Conservation (phyloP, 2,329 filamentous ascomycete species). For the Stagonosporopsis cucurbitacearum region DNA sequence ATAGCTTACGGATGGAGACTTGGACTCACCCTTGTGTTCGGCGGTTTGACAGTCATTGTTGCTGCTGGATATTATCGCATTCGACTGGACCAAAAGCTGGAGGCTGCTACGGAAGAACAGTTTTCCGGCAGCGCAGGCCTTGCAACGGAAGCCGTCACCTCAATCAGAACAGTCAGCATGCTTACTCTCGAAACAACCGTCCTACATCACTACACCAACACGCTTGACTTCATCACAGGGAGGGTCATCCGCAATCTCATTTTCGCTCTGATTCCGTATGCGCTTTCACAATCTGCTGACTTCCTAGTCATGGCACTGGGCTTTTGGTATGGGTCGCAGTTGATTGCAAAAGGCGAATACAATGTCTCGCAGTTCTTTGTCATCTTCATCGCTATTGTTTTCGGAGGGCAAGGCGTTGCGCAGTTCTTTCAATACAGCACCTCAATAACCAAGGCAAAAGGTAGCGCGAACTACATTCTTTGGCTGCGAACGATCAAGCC, state of each 20-base stretch:
- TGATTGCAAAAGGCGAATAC: conserved; percentile 7
- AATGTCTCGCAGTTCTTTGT: conserved; percentile 8
- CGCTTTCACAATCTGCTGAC: conserved; percentile 6
- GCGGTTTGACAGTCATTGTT: conserved; percentile 76
- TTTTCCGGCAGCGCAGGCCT: conserved; percentile 11
- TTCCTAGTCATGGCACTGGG: conserved; percentile 13
- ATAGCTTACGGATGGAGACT: conserved; percentile 69
- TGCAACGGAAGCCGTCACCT: conserved; percentile 11
- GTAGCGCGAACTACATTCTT: conserved; percentile 8
- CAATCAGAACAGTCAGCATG: conserved; percentile 17
- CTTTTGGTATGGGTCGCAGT: conserved; percentile 14
- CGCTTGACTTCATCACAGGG: neutral
- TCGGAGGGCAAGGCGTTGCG: conserved; percentile 14
- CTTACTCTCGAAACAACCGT: conserved; percentile 8
- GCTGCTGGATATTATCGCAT: conserved; percentile 74
- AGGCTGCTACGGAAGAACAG: conserved; percentile 8
- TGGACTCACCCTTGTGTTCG: conserved; percentile 75
- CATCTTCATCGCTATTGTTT: conserved; percentile 13
- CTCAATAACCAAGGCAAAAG: conserved; percentile 9
- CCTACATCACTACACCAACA: conserved; percentile 5
- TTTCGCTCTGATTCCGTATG: conserved; percentile 10
- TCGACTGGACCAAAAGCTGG: conserved; percentile 15
- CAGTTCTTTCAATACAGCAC: conserved; percentile 13
- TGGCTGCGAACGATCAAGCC: conserved; percentile 5
- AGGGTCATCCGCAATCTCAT: conserved; percentile 5